These are phyloP conservation scores for Blastocystis sp. DNA, from an alignment of 352 stramenopile species.

Conservation along the genomic window DNA sequence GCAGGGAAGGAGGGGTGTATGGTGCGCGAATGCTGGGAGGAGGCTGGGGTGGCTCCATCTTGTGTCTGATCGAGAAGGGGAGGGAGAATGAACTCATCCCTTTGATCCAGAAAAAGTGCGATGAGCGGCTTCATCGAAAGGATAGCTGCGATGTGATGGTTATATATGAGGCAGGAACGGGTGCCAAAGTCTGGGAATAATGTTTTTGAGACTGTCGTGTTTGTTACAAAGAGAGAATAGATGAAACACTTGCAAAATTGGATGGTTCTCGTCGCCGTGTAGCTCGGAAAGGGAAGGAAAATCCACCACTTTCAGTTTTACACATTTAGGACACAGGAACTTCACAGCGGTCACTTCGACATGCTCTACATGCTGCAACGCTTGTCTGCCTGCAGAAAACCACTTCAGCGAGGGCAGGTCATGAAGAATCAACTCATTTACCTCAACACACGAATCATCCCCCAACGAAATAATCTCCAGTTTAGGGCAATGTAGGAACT, in stretches of 20 bases:
- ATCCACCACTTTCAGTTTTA: neutral
- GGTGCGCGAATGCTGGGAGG: slow-evolving; percentile 39
- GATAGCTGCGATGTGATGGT: slow-evolving; percentile 47
- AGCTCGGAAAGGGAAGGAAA: neutral
- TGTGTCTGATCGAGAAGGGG: slow-evolving; percentile 39
- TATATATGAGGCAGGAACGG: neutral
- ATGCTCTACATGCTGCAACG: neutral
- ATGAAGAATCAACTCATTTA: neutral
- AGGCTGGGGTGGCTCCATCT: slow-evolving; percentile 13
- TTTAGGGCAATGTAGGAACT: neutral
- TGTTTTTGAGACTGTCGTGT: neutral
- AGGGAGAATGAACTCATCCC: slow-evolving; percentile 2
- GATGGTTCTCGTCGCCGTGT: neutral
- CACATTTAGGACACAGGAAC: neutral
- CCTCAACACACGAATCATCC: neutral
- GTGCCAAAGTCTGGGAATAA: neutral
- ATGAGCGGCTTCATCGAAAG: neutral
- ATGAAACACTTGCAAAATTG: neutral
- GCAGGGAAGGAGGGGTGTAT: neutral
- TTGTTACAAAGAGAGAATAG: neutral
- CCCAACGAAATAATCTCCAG: neutral
- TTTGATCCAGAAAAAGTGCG: slow-evolving; percentile 32
- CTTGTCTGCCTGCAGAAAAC: neutral
- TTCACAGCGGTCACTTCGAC: neutral
- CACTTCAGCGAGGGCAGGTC: neutral